Percentiles rank a stretch among this genome's conserved stretches.
phyloP scores from a whole-genome alignment of 345 rosid genomes.

The Raphanus raphanistrum region DNA sequence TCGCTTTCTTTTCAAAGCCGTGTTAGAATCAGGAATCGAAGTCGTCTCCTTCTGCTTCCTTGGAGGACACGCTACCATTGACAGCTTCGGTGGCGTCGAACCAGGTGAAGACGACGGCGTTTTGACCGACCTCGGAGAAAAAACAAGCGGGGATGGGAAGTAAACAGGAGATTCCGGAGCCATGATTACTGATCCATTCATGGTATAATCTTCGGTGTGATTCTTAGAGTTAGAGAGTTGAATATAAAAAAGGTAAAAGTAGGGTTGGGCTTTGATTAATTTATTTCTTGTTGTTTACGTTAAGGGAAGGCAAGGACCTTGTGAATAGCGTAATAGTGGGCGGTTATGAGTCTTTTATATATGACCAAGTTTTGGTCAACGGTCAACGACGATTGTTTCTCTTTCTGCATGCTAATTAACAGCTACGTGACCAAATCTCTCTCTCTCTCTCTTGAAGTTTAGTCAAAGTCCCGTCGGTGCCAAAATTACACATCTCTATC shows the following conservation, averaged over 20 bases:
- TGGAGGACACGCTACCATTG: constrained; percentile 22
- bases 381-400: constrained; percentile 40
- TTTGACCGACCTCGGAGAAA: constrained; percentile 36
- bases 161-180: constrained; percentile 38
- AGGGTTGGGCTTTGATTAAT: neutral
- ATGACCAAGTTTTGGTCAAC: constrained; percentile 35
- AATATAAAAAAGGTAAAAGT: constrained; percentile 12
- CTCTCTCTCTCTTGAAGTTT: constrained; percentile 28
- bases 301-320: constrained; percentile 32
- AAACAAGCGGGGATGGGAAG: constrained; percentile 25
- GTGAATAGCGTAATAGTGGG: constrained; percentile 34
- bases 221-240: constrained; percentile 32
- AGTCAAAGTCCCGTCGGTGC: constrained; percentile 40
- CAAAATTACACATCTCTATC: constrained; percentile 21
- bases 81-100: constrained; percentile 14
- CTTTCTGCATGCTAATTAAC: constrained; percentile 35
- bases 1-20: constrained; percentile 35
- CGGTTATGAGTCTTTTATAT: constrained; percentile 30
- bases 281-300: constrained; percentile 38
- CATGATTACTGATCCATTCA: constrained; percentile 25
- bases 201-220: constrained; percentile 21
- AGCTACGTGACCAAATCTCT: constrained; percentile 38
- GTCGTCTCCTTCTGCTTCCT: constrained; percentile 17
- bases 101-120: constrained; percentile 37
- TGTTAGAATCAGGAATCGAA: neutral